Conservation (phyloP, 208 protist genomes). For the Novymonas esmeraldas region DNA sequence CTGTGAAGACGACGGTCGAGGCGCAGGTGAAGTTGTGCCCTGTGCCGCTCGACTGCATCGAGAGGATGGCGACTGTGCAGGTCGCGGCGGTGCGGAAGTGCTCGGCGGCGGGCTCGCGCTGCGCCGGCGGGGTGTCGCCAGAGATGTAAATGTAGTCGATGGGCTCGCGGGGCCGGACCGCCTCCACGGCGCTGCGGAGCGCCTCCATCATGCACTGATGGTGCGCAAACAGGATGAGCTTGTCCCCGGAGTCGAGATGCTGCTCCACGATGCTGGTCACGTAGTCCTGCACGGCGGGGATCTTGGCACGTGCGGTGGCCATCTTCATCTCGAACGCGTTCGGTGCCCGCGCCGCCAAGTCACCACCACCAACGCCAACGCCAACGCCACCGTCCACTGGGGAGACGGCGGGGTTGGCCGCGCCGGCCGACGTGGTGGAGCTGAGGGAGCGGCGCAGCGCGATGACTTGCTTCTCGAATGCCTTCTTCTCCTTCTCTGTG, state of each 20-base stretch:
- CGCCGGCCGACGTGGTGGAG: conserved; percentile 1
- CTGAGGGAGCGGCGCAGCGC: conserved; percentile 49
- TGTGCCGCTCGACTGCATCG: conserved; percentile 95
- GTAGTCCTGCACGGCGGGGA: conserved; percentile 91
- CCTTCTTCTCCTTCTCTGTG: conserved; percentile 82
- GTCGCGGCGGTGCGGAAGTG: conserved; percentile 78
- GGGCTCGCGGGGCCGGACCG: conserved; percentile 55
- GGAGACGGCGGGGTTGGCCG: not conserved
- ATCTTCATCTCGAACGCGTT: conserved; percentile 88
- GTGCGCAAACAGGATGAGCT: conserved; percentile 95
- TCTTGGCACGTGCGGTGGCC: conserved; percentile 86
- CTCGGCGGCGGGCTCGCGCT: conserved; percentile 71
- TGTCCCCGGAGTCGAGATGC: conserved; percentile 75
- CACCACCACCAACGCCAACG: conserved; percentile 10
- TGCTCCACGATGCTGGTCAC: conserved; percentile 76
- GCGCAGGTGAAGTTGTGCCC: conserved; percentile 96
- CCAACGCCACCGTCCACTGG: not conserved
- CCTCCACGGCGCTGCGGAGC: conserved; percentile 76
- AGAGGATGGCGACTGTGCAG: conserved; percentile 88
- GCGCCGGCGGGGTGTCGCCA: conserved; percentile 72
- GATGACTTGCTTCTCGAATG: conserved; percentile 73
- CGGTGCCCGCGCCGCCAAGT: conserved; percentile 28
- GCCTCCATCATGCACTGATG: conserved; percentile 94
- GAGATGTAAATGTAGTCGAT: conserved; percentile 94
- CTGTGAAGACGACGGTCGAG: conserved; percentile 95